A percentile compares a stretch with the other conserved stretches of the same genome.
These are phyloP conservation scores for Colletotrichum simmondsii DNA, from an alignment of 2,329 filamentous ascomycete genomes.

Conservation along the genomic window DNA sequence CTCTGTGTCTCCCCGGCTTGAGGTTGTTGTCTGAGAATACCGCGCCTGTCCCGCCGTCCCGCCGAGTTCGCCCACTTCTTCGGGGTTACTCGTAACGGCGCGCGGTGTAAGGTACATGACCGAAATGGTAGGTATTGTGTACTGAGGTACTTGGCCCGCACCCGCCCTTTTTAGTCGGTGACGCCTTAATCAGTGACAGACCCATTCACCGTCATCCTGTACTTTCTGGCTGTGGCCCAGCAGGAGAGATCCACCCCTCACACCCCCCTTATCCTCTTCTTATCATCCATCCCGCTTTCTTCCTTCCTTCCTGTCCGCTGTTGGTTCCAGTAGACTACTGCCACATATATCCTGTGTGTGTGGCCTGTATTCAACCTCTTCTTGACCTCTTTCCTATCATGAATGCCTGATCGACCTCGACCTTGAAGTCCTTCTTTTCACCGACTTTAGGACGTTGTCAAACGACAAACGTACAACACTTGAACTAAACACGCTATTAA, in stretches of 20 bases:
- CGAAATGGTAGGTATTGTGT: slow-evolving; percentile 14
- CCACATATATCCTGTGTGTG: slow-evolving; percentile 32
- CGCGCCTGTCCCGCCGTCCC: slow-evolving; percentile 16
- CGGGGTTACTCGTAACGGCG: slow-evolving; percentile 32
- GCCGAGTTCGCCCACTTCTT: slow-evolving; percentile 24
- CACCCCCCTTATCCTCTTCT: slow-evolving; percentile 31
- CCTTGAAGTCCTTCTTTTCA: neutral
- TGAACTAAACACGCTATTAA: neutral
- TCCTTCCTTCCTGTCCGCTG: slow-evolving; percentile 24
- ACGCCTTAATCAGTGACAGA: slow-evolving; percentile 35
- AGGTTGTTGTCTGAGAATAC: slow-evolving; percentile 1
- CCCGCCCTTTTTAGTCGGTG: slow-evolving; percentile 23
- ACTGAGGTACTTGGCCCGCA: neutral
- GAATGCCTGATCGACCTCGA: neutral
- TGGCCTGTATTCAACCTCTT: slow-evolving; percentile 9
- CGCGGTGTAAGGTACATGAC: slow-evolving; percentile 9
- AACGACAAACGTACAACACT: slow-evolving; percentile 9
- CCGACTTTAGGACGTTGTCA: slow-evolving; percentile 5
- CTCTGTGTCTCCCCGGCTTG: neutral
- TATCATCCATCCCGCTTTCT: slow-evolving; percentile 34
- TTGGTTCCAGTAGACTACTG: slow-evolving; percentile 32
- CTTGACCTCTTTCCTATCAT: neutral
- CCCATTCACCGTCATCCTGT: slow-evolving; percentile 31
- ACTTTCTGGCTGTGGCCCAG: slow-evolving; percentile 10
- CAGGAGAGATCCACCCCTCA: slow-evolving; percentile 9